Conservation (phyloP, 129 eudicot species). For the Centella asiatica region DNA sequence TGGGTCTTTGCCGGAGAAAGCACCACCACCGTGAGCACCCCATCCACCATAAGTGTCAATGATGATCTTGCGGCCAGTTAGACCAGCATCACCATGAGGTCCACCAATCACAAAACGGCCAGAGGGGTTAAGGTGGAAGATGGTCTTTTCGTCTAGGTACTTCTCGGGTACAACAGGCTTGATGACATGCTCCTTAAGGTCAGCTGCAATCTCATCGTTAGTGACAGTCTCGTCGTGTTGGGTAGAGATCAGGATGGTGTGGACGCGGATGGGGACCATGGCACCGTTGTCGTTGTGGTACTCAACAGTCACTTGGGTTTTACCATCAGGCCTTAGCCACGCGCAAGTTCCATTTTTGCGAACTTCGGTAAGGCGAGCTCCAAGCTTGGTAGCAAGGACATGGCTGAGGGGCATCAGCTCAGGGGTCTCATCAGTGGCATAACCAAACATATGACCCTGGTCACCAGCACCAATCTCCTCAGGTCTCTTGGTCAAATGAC, state of each 20-base stretch:
- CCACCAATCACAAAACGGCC: slow-evolving; percentile 66
- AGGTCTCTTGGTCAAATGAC: slow-evolving; percentile 57
- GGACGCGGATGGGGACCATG: slow-evolving; percentile 52
- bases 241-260: slow-evolving; percentile 53
- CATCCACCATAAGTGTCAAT: slow-evolving; percentile 58
- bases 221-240: slow-evolving; percentile 63
- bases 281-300: slow-evolving; percentile 58
- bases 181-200: slow-evolving; percentile 56
- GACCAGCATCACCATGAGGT: slow-evolving; percentile 64
- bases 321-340: slow-evolving; percentile 67
- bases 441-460: slow-evolving; percentile 64
- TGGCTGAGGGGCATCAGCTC: slow-evolving; percentile 67
- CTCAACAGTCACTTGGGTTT: slow-evolving; percentile 54
- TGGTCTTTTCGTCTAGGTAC: slow-evolving; percentile 59
- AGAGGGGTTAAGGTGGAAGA: slow-evolving; percentile 58
- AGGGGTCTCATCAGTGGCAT: slow-evolving; percentile 69
- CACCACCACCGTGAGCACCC: slow-evolving; percentile 71
- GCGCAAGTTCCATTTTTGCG: slow-evolving; percentile 56
- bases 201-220: slow-evolving; percentile 54
- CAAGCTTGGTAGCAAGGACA: slow-evolving; percentile 65
- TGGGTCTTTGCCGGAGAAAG: slow-evolving; percentile 61
- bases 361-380: slow-evolving; percentile 53
- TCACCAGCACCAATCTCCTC: slow-evolving; percentile 70
- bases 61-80: slow-evolving; percentile 60
- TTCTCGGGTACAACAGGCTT: slow-evolving; percentile 51